phyloP scores from a whole-genome alignment of 1,139 yeast species.

The Hyphopichia buzzinii region DNA sequence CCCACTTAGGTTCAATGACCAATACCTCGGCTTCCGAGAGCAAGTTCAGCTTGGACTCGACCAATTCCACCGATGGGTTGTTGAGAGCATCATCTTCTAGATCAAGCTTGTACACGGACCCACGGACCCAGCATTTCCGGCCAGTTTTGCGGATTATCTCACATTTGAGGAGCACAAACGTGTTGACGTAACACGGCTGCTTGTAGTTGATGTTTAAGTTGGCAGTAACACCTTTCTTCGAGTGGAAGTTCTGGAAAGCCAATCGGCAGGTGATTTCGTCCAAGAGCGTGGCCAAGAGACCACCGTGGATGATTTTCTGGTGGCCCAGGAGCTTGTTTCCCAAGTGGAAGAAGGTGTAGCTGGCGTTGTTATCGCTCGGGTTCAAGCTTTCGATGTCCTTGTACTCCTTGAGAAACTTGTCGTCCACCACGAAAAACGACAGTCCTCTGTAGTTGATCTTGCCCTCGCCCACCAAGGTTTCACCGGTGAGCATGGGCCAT shows the following conservation, averaged over 20 bases:
- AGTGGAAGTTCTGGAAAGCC: constrained; percentile 46
- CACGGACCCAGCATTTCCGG: constrained; percentile 45
- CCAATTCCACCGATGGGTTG: constrained; percentile 6
- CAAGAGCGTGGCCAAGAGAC: constrained; percentile 50
- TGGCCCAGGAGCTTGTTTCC: constrained; percentile 51
- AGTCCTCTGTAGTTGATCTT: constrained; percentile 36
- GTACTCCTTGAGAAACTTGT: constrained; percentile 21
- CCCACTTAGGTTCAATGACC: constrained; percentile 50
- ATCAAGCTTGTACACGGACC: constrained; percentile 29
- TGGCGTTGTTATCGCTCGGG: constrained; percentile 5
- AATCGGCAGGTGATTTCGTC: constrained; percentile 55
- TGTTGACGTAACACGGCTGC: constrained; percentile 36
- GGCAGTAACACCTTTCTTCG: constrained; percentile 46
- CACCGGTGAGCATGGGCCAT: constrained; percentile 37
- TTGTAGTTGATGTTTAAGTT: constrained; percentile 43
- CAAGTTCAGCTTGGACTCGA: constrained; percentile 23
- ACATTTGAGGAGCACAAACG: constrained; percentile 37
- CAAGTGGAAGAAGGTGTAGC: constrained; percentile 40
- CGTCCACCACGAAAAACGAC: constrained; percentile 37
- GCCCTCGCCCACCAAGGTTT: constrained; percentile 33
- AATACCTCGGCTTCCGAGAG: constrained; percentile 42
- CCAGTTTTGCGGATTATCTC: constrained; percentile 32
- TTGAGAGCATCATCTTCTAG: constrained; percentile 12
- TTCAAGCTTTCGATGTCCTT: constrained; percentile 8
- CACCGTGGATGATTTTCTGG: constrained; percentile 54